Conservation (phyloP, 2,329 filamentous ascomycete genomes). For the Trichoderma sp. region DNA sequence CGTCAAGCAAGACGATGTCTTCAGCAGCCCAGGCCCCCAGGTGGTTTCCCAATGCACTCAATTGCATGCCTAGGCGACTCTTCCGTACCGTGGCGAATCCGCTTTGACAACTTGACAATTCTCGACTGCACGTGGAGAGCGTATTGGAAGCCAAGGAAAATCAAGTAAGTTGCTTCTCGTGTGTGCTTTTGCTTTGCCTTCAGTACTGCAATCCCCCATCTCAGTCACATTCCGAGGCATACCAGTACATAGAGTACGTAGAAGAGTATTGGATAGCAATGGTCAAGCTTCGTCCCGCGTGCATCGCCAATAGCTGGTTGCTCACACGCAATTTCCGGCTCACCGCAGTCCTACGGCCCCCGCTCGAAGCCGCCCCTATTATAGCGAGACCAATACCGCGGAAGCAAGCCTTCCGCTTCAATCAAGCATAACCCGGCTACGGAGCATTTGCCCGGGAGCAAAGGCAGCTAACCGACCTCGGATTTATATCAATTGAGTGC, state of each 20-base stretch:
- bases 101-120: background rate
- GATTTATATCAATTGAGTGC: background rate
- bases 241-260: background rate
- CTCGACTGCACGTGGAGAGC: background rate
- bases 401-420: conserved; percentile 36
- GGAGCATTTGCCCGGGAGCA: conserved; percentile 35
- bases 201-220: background rate
- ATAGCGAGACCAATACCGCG: conserved; percentile 42
- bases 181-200: background rate
- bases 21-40: background rate
- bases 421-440: conserved; percentile 40
- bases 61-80: background rate
- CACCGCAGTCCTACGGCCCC: background rate
- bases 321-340: background rate
- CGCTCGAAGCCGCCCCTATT: conserved; percentile 29
- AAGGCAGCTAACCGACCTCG: background rate
- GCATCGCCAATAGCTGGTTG: background rate
- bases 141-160: background rate
- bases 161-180: background rate
- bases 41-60: background rate
- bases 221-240: background rate
- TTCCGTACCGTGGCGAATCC: background rate
- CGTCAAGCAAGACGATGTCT: background rate
- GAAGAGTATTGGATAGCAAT: background rate
- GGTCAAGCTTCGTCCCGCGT: background rate